Evolutionary conservation across 169 alveolate genomes (phyloP).

Genomic region (Plasmodium coatneyi): DNA sequence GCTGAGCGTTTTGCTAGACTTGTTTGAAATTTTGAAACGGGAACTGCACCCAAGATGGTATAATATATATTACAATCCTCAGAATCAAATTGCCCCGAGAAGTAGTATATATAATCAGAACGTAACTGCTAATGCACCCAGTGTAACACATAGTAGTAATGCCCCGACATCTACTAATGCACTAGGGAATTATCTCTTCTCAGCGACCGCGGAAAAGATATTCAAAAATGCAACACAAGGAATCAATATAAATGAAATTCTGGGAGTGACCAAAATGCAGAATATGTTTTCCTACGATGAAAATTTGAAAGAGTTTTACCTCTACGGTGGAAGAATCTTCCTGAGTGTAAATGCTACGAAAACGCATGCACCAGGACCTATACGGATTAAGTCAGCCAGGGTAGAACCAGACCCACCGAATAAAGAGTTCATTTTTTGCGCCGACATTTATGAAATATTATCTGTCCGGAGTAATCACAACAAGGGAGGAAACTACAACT

Average conservation of each 20-base stretch:
- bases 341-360: conserved; percentile 76
- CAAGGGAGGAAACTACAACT: neutral
- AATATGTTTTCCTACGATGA: conserved; percentile 74
- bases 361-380: conserved; percentile 81
- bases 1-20: conserved; percentile 80
- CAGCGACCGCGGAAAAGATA: conserved; percentile 59
- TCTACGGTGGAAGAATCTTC: conserved; percentile 80
- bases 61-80: conserved; percentile 86
- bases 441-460: conserved; percentile 64
- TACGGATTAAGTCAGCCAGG: conserved; percentile 63
- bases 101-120: conserved; percentile 54
- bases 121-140: neutral
- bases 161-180: conserved; percentile 4
- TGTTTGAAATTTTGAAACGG: conserved; percentile 81
- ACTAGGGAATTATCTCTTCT: conserved; percentile 47
- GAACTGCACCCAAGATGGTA: conserved; percentile 85
- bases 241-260: conserved; percentile 53
- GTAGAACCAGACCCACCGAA: conserved; percentile 60
- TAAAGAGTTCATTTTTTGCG: conserved; percentile 58
- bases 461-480: neutral
- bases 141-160: neutral
- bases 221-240: conserved; percentile 75
- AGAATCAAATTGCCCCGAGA: conserved; percentile 75
- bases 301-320: conserved; percentile 72
- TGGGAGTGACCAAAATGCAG: conserved; percentile 75